These are phyloP conservation scores for Irpex rosettiformis DNA, from an alignment of 1,284 basidiomycete species.

Conservation along the genomic window DNA sequence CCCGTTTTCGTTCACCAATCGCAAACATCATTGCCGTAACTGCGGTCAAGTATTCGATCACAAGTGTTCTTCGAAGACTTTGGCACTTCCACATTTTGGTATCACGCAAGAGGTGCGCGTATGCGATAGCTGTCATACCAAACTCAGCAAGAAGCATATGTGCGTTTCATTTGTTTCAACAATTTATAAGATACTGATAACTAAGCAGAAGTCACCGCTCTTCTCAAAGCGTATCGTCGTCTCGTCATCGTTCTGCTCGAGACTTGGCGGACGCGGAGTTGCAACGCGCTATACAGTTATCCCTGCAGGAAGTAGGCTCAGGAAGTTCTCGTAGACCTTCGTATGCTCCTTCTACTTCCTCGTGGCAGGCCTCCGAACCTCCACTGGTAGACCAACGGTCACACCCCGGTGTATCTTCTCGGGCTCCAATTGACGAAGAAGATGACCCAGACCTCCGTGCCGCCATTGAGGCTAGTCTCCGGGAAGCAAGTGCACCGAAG, in stretches of 20 bases:
- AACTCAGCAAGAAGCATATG: conserved; percentile 56
- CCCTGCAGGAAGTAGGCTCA: conserved; percentile 74
- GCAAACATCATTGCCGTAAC: conserved; percentile 98
- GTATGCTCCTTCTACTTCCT: conserved; percentile 62
- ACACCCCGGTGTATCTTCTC: conserved; percentile 34
- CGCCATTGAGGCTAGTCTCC: conserved; percentile 93
- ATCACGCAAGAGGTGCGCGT: conserved; percentile 93
- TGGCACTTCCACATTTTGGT: conserved; percentile 91
- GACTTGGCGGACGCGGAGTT: conserved; percentile 86
- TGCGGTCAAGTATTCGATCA: conserved; percentile 98
- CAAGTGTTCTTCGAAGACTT: conserved; percentile 83
- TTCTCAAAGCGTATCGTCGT: conserved; percentile 44
- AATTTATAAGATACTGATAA: background rate
- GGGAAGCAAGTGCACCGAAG: conserved; percentile 77
- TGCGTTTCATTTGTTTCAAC: conserved; percentile 12
- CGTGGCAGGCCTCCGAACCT: conserved; percentile 69
- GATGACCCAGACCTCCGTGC: conserved; percentile 92
- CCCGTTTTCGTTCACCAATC: conserved; percentile 92
- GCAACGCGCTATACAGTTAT: conserved; percentile 91
- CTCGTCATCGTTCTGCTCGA: conserved; percentile 51
- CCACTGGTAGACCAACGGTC: conserved; percentile 56
- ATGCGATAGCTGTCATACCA: conserved; percentile 87
- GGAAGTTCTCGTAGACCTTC: conserved; percentile 51
- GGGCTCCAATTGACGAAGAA: conserved; percentile 60
- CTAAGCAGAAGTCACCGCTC: conserved; percentile 38